phyloP scores from a whole-genome alignment of 805 yeast species.

The Trichomonascus vanleenenianus region DNA sequence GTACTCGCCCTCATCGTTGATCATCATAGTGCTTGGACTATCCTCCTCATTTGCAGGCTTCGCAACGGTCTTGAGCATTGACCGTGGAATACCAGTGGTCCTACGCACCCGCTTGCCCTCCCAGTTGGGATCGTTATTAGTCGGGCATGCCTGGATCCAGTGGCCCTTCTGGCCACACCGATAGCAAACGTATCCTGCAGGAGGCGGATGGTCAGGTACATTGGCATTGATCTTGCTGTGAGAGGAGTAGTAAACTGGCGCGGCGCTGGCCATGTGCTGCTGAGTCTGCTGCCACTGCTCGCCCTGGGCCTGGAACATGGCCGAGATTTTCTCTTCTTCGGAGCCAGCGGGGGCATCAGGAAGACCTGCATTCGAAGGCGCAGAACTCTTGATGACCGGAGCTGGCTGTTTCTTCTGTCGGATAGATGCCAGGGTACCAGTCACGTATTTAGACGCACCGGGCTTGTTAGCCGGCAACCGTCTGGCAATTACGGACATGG shows the following conservation, averaged over 20 bases:
- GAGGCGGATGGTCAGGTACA: constrained; percentile 67
- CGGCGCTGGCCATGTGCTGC: constrained; percentile 78
- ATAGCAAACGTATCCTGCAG: constrained; percentile 93
- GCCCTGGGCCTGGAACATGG: constrained; percentile 89
- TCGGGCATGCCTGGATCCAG: constrained; percentile 95
- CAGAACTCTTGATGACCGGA: constrained; percentile 1
- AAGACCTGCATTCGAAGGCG: constrained; percentile 8
- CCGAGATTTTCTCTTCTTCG: constrained; percentile 83
- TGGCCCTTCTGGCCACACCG: constrained; percentile 95
- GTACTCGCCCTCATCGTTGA: constrained; percentile 91
- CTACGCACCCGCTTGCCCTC: constrained; percentile 86
- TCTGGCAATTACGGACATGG: constrained; percentile 72
- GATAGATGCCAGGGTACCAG: constrained; percentile 38
- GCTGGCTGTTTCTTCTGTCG: constrained; percentile 16
- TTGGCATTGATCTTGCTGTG: constrained; percentile 27
- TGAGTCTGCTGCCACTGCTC: constrained; percentile 95
- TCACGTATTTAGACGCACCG: constrained; percentile 53
- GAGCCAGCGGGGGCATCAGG: constrained; percentile 34
- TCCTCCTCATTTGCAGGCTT: constrained; percentile 60
- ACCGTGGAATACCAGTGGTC: constrained; percentile 96
- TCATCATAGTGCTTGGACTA: constrained; percentile 55
- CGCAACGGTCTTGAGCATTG: constrained; percentile 78
- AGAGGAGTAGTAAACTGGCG: constrained; percentile 50
- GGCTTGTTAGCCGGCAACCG: constrained; percentile 60
- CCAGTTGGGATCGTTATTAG: constrained; percentile 84